Base-by-base conservation (phyloP, 2,329 filamentous ascomycete species). In the Cladosporium austrohemisphaericum region DNA sequence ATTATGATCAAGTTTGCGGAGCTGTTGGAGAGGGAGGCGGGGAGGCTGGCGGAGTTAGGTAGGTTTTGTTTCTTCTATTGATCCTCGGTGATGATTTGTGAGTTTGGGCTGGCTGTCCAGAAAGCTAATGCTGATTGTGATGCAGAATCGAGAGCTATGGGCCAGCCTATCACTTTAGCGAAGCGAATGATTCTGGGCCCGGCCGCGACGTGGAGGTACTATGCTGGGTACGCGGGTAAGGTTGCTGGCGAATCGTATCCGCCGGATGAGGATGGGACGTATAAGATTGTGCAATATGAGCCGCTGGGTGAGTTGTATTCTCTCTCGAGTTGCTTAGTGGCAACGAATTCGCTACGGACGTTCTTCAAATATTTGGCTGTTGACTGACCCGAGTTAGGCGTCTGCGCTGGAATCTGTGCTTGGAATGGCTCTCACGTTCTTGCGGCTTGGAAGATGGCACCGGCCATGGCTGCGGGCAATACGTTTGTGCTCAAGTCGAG, bases 1-100 rank as follows among this genome's bases (percentile, higher is more conserved):
- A 80, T 92, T 53, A 77, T 93, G 56, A 70, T 84, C 50, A 83
- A 80, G 63, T 83, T 85, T 0, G 82, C 84, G 25, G 58, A 61
- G 32, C 43, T 60, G 19, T 52, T 64, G 28, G 56, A 62, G 52
- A 45, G 47, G 35, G 57, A 63, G 51, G 43, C 72, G 14, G 75
- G 80, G 9, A 85, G 88, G 65, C 66, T 88, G 16, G 71, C 68
- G 9, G 64, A 71, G 28, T 76, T 19, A 49, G 65, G 62, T 3
- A 59, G 69, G 0, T 74, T 76, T 50, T 73, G 73, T 11, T 64
- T 66, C 18, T 73, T 74, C 37, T 73, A 75, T 57, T 62, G n/a
- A n/a, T n/a, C n/a, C n/a, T n/a, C n/a, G n/a, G n/a, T n/a, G n/a
- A n/a, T n/a, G n/a, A n/a, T n/a, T n/a, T 71, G 37, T 68, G 58